Evolutionary conservation across 805 yeast species (phyloP).

Genomic region (Saccharomycopsis sp.): DNA sequence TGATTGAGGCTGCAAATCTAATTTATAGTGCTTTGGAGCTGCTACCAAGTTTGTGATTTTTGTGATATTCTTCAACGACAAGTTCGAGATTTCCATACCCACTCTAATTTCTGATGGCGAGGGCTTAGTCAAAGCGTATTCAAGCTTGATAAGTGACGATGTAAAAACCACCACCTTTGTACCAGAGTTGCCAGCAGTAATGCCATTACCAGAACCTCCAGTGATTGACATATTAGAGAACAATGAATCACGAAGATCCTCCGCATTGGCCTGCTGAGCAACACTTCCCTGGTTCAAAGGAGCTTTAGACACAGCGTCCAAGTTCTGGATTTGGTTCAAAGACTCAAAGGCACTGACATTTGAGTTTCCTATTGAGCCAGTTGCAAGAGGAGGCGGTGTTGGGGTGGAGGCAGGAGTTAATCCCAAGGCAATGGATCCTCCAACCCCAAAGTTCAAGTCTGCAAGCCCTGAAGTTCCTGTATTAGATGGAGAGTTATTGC

Average conservation of each 20-base stretch:
- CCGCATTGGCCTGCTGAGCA: slow-evolving; percentile 19
- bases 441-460: slow-evolving; percentile 35
- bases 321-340: slow-evolving; percentile 17
- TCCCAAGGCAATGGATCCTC: slow-evolving; percentile 44
- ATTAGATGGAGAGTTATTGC: slow-evolving; percentile 40
- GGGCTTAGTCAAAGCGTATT: slow-evolving; percentile 36
- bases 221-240: slow-evolving; percentile 20
- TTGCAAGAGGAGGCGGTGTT: slow-evolving; percentile 23
- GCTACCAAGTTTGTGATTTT: slow-evolving; percentile 59
- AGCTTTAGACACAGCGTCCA: slow-evolving; percentile 9
- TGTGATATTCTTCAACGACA: slow-evolving; percentile 34
- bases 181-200: slow-evolving; percentile 20
- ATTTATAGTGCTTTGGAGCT: slow-evolving; percentile 55
- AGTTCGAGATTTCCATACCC: slow-evolving; percentile 47
- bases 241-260: slow-evolving; percentile 21
- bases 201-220: slow-evolving; percentile 2
- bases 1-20: slow-evolving; percentile 58
- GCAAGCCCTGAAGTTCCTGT: slow-evolving; percentile 11
- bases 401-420: slow-evolving; percentile 22
- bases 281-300: slow-evolving; percentile 22
- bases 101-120: slow-evolving; percentile 28
- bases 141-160: slow-evolving; percentile 43
- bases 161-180: slow-evolving; percentile 33
- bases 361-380: slow-evolving; percentile 7
- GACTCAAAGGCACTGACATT: slow-evolving; percentile 15